Conservation (phyloP, 805 yeast species). For the Nakazawaea wickerhamii region DNA sequence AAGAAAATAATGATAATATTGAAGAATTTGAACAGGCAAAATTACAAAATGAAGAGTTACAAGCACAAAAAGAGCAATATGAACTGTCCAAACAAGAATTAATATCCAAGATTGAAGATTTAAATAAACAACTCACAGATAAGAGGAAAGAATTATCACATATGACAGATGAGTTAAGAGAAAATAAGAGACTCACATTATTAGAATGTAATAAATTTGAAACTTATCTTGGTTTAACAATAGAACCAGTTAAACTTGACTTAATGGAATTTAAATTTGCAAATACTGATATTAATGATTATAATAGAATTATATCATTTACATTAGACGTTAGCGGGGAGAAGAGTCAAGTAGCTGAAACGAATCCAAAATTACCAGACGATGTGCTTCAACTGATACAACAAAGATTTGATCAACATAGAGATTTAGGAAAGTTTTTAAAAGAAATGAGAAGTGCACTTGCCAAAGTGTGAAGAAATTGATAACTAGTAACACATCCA, state of each 20-base stretch:
- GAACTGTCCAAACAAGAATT: neutral
- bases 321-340: conserved; percentile 34
- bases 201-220: conserved; percentile 41
- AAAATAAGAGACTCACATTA: conserved; percentile 24
- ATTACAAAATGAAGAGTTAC: conserved; percentile 5
- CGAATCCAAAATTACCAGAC: conserved; percentile 29
- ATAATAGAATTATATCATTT: conserved; percentile 37
- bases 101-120: neutral
- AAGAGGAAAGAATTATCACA: neutral
- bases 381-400: conserved; percentile 17
- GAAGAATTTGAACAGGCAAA: conserved; percentile 5
- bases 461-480: neutral
- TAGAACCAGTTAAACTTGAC: conserved; percentile 34
- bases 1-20: neutral
- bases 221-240: conserved; percentile 39
- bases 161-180: neutral
- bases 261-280: conserved; percentile 35
- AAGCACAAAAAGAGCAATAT: conserved; percentile 1
- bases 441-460: conserved; percentile 23
- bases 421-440: conserved; percentile 29
- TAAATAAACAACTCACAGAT: neutral
- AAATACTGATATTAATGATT: conserved; percentile 42
- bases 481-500: too few species aligned
- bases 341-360: conserved; percentile 26
- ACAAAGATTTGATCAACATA: conserved; percentile 19